Base-by-base conservation (phyloP, 352 stramenopile genomes). In the Halophytophthora polymorphica region DNA sequence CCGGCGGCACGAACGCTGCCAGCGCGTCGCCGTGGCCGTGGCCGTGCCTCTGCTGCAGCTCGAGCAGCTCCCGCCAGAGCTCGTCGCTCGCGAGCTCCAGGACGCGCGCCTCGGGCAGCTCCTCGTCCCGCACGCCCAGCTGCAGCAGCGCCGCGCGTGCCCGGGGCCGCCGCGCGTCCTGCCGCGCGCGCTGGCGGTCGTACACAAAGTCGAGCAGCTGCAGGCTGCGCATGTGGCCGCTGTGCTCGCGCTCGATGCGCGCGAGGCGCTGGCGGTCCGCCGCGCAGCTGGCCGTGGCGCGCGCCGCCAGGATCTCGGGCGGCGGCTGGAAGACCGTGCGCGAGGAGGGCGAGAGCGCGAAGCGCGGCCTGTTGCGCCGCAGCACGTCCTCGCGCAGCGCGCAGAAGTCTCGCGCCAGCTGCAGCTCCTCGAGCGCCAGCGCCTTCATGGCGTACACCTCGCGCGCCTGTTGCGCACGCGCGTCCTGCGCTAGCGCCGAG, bases 121-220 rank as follows among this genome's bases (percentile, higher is more conserved):
- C 45, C n/a, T 64, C 50, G 29, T 73, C 33, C 2, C 52, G 28
- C 0, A 73, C 64, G 8, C 73, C 61, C 12, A 90, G 40, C 10
- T 86, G 52, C 3, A 90, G 48, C 1, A 90, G 64, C 8, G 73
- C 48, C 2, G 77, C 82, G 22, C 86, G 64, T 11, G 77, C 66
- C 41, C 76, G 70, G 37, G 74, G 77, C 37, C 77, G 69, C 33
- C 58, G 41, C 7, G 73, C 62, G 36, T 84, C 67, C 37, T 72
- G 48, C 31, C 84, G 42, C 19, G 82, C 78, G 2, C 61, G 63
- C 33, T 75, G 69, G 33, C 77, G 79, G 49, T 90, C 77, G 48
- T 84, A 86, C 19, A 64, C 77, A 42, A 86, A 93, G 50, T 90
- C 77, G 5, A 86, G 52, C 12, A 90, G 52, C 55, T 93, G 79